Evolutionary conservation across 2,329 filamentous ascomycete genomes (phyloP).

Genomic region (Magnaporthiopsis incrustans): DNA sequence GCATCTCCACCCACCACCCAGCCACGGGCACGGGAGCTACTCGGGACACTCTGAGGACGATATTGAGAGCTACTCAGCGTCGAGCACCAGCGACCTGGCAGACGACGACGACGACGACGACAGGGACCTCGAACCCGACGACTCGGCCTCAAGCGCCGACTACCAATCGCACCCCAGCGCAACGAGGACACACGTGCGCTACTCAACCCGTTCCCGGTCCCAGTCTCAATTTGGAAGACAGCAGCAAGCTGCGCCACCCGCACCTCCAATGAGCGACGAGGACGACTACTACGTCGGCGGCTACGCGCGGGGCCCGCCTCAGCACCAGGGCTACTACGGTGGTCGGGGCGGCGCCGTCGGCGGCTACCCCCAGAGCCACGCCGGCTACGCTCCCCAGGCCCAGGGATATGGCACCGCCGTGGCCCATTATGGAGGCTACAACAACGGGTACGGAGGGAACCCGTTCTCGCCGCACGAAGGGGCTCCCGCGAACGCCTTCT

Average conservation of each 20-base stretch:
- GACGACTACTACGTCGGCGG: constrained; percentile 34
- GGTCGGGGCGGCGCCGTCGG: constrained; percentile 13
- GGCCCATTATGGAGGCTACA: constrained; percentile 34
- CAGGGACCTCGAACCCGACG: constrained; percentile 47
- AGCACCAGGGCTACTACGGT: constrained; percentile 21
- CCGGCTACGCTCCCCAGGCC: constrained; percentile 30
- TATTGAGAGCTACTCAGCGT: too few relatives aligned
- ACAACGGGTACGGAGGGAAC: constrained; percentile 27
- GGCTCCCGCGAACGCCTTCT: constrained; percentile 33
- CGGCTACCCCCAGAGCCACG: constrained; percentile 39
- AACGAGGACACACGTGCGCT: constrained; percentile 27
- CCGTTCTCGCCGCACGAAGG: constrained; percentile 34
- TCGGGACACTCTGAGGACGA: too few relatives aligned
- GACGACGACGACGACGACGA: constrained; percentile 28
- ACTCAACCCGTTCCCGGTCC: constrained; percentile 22
- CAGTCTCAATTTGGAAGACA: too few relatives aligned
- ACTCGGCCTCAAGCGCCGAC: constrained; percentile 46
- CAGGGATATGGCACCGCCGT: constrained; percentile 22
- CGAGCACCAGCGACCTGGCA: constrained; percentile 20
- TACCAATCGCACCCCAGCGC: constrained; percentile 18
- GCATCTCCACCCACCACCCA: too few relatives aligned
- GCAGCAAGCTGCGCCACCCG: too few relatives aligned
- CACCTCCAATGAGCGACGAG: constrained; percentile 36
- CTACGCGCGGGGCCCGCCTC: constrained; percentile 20
- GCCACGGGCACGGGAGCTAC: too few relatives aligned